Percentiles rank a stretch among this genome's conserved stretches.
These are phyloP conservation scores for Cladosporium cucumerinum DNA, from an alignment of 2,329 filamentous ascomycete species.

Conservation along the genomic window DNA sequence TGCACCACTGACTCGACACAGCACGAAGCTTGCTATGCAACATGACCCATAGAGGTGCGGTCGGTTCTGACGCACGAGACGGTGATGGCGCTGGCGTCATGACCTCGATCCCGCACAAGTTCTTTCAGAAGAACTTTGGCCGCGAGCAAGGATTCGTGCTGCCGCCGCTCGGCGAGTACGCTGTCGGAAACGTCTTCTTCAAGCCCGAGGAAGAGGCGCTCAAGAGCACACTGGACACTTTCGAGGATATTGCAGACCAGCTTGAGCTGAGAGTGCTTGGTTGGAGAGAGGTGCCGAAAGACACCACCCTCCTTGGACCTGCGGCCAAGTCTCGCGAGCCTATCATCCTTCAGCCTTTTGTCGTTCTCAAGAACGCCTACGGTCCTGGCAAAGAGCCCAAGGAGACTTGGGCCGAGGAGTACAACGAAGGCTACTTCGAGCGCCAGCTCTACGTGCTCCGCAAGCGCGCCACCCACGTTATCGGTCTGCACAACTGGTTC, in stretches of 20 bases:
- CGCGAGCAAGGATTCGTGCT: slow-evolving; percentile 84
- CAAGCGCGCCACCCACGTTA: slow-evolving; percentile 91
- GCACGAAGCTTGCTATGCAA: slow-evolving; percentile 94
- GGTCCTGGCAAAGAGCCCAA: slow-evolving; percentile 76
- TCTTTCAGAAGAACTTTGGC: slow-evolving; percentile 98
- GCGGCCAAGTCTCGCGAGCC: slow-evolving; percentile 92
- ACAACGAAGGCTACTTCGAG: slow-evolving; percentile 84
- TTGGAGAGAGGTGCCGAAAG: slow-evolving; percentile 92
- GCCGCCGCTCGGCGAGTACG: slow-evolving; percentile 87
- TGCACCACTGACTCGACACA: slow-evolving; percentile 43
- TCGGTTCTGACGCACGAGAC: slow-evolving; percentile 95
- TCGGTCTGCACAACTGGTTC: slow-evolving; percentile 97
- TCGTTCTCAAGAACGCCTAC: slow-evolving; percentile 82
- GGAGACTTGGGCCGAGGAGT: slow-evolving; percentile 71
- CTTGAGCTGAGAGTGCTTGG: slow-evolving; percentile 87
- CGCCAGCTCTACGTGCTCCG: slow-evolving; percentile 89
- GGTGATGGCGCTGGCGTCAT: slow-evolving; percentile 98
- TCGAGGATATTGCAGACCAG: slow-evolving; percentile 88
- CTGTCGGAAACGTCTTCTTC: slow-evolving; percentile 96
- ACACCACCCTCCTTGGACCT: slow-evolving; percentile 88
- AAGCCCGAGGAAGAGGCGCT: slow-evolving; percentile 90
- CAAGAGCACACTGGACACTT: slow-evolving; percentile 84
- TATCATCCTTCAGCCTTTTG: slow-evolving; percentile 90
- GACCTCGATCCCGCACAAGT: slow-evolving; percentile 97
- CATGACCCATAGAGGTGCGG: slow-evolving; percentile 99